phyloP scores from a whole-genome alignment of 495 filamentous ascomycete species.

The Penicillium angulare region DNA sequence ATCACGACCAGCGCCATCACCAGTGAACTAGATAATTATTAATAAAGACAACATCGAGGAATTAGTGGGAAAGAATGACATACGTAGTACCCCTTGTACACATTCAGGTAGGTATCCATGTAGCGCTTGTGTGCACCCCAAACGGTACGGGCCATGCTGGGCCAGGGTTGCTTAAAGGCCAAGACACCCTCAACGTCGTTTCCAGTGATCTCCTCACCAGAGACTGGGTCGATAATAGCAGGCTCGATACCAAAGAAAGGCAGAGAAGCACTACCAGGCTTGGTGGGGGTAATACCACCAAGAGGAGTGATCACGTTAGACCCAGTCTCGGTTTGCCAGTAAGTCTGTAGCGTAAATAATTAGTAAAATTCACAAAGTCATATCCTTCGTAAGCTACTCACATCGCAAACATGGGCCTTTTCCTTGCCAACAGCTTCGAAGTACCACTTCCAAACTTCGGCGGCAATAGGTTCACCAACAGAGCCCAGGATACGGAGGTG shows the following conservation, averaged over 20 bases:
- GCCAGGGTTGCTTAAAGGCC: conserved; percentile 98
- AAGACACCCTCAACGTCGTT: conserved; percentile 98
- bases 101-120: conserved; percentile 97
- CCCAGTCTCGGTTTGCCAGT: conserved; percentile 99
- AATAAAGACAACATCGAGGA: too few relatives aligned
- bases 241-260: conserved; percentile 98
- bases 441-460: conserved; percentile 99
- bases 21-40: conserved; percentile 74
- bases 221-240: conserved; percentile 95
- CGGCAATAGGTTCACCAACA: conserved; percentile 98
- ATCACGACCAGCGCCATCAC: conserved; percentile 94
- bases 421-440: conserved; percentile 93
- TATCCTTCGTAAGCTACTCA: conserved; percentile 48
- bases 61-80: conserved; percentile 36
- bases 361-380: conserved; percentile 1
- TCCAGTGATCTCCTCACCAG: conserved; percentile 87
- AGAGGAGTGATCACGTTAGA: conserved; percentile 77
- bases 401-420: conserved; percentile 91
- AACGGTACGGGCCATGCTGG: conserved; percentile 97
- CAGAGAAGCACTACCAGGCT: conserved; percentile 56
- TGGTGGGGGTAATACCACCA: conserved; percentile 55
- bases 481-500: conserved; percentile 86
- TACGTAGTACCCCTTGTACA: conserved; percentile 98
- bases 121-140: conserved; percentile 98
- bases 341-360: conserved; percentile 61